Conservation (phyloP, 768 basidiomycete genomes). For the Austroboletus eburneus region DNA sequence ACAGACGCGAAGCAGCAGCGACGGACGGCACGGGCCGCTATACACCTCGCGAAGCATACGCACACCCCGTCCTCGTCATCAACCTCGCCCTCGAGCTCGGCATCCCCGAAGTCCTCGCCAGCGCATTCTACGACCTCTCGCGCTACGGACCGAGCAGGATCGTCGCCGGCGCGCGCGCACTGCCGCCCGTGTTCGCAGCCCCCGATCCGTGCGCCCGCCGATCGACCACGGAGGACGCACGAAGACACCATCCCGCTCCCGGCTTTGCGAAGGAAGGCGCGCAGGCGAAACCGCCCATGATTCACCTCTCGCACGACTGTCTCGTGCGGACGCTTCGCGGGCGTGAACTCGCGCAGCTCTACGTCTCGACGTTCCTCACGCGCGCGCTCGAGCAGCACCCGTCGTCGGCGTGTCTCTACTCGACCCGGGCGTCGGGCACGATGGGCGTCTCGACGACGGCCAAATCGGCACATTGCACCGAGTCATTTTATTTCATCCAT, state of each 20-base stretch:
- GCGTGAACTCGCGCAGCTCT: constrained; percentile 61
- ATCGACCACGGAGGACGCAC: neutral
- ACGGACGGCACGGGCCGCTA: constrained; percentile 52
- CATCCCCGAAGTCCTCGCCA: constrained; percentile 53
- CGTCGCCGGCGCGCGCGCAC: constrained; percentile 44
- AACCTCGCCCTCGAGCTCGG: constrained; percentile 64
- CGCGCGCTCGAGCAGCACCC: constrained; percentile 51
- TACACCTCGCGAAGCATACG: constrained; percentile 50
- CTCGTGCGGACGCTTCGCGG: constrained; percentile 51
- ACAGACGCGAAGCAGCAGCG: constrained; percentile 54
- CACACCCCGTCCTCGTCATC: constrained; percentile 70
- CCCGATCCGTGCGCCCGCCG: constrained; percentile 16
- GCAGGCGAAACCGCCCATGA: constrained; percentile 8
- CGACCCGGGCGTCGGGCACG: constrained; percentile 10
- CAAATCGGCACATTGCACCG: constrained; percentile 43
- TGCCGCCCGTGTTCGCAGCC: constrained; percentile 29
- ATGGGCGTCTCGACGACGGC: neutral
- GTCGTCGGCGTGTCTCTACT: constrained; percentile 46
- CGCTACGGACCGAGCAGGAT: constrained; percentile 72
- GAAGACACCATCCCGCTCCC: neutral
- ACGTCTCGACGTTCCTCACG: constrained; percentile 57
- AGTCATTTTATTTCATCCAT: constrained; percentile 74
- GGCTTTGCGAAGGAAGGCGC: neutral
- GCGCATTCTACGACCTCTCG: constrained; percentile 72
- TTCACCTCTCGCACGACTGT: constrained; percentile 36